These are phyloP conservation scores for Gentiana straminea DNA, from an alignment of 257 asterid species.

Conservation along the genomic window DNA sequence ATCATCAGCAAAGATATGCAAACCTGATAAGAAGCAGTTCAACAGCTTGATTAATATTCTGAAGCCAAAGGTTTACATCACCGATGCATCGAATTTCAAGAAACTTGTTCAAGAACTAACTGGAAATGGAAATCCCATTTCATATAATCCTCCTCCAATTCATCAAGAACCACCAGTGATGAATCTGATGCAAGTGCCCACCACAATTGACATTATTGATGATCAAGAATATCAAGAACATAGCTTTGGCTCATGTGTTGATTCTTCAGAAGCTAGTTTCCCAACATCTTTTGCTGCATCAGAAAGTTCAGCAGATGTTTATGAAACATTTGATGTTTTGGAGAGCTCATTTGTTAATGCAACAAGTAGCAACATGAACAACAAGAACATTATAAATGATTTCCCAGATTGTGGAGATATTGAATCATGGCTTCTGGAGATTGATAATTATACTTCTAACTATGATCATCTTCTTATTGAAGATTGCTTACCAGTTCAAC, in stretches of 20 bases:
- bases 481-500: constrained; percentile 9
- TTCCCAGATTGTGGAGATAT: constrained; percentile 23
- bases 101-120: constrained; percentile 43
- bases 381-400: constrained; percentile 1
- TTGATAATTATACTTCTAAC: constrained; percentile 16
- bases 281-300: constrained; percentile 14
- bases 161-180: constrained; percentile 5
- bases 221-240: constrained; percentile 17
- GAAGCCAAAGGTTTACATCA: constrained; percentile 39
- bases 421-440: constrained; percentile 44
- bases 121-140: constrained; percentile 21
- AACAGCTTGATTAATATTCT: constrained; percentile 25
- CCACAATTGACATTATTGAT: constrained; percentile 11
- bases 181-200: constrained; percentile 1
- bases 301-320: constrained; percentile 30
- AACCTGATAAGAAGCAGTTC: constrained; percentile 26
- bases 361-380: constrained; percentile 6
- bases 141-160: constrained; percentile 5
- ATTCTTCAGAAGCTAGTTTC: constrained; percentile 21
- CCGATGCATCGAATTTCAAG: constrained; percentile 36
- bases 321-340: constrained; percentile 14
- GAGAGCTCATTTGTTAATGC: constrained; percentile 7
- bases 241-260: constrained; percentile 22
- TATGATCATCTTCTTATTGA: constrained; percentile 9
- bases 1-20: constrained; percentile 21